Conservation (phyloP, 805 yeast species). For the Cyberlindnera mycetangii region DNA sequence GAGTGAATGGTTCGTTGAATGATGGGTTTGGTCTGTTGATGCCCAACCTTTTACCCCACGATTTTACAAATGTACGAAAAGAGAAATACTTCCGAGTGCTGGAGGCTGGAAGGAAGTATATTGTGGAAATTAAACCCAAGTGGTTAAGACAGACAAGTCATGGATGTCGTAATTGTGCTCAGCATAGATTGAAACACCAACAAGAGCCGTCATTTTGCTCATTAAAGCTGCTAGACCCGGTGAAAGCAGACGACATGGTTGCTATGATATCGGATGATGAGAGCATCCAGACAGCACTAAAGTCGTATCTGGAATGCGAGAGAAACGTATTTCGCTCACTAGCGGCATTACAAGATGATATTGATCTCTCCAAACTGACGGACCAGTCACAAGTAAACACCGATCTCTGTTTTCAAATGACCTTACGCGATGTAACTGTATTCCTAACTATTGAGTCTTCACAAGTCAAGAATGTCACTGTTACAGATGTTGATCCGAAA, state of each 20-base stretch:
- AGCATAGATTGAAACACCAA: conserved; percentile 35
- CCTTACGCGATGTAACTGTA: conserved; percentile 37
- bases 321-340: conserved; percentile 27
- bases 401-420: conserved; percentile 32
- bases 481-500: conserved; percentile 56
- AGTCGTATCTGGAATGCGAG: conserved; percentile 20
- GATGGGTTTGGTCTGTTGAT: conserved; percentile 44
- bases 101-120: conserved; percentile 19
- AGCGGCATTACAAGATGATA: conserved; percentile 22
- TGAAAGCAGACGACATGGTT: not conserved
- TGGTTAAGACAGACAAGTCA: conserved; percentile 42
- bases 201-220: conserved; percentile 43
- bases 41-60: conserved; percentile 39
- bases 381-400: conserved; percentile 17
- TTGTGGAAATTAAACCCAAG: conserved; percentile 58
- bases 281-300: conserved; percentile 6
- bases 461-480: conserved; percentile 5
- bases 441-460: conserved; percentile 27
- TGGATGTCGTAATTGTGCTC: conserved; percentile 59
- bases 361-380: conserved; percentile 2
- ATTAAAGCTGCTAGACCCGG: conserved; percentile 32
- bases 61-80: conserved; percentile 28
- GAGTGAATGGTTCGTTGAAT: conserved; percentile 18
- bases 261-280: conserved; percentile 1
- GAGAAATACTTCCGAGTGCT: conserved; percentile 38